Evolutionary conservation across 257 asterid species (phyloP), one percentile per base, ranked within the genome.

Genomic region (Penstemon davidsonii): DNA sequence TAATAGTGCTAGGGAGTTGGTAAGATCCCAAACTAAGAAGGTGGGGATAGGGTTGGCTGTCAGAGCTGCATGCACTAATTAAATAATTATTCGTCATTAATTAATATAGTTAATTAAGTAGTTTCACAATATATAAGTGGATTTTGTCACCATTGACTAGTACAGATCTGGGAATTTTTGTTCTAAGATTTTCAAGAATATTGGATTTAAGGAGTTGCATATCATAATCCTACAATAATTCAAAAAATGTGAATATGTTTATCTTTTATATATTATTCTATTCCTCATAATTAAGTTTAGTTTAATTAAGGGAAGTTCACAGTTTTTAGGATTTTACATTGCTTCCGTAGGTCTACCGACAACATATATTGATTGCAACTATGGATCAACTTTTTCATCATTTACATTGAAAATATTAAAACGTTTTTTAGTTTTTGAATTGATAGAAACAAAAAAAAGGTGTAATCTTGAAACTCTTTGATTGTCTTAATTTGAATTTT

Each of bases 31-130:
- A 67, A 61, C 56, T 3, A 57, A 70, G 39, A 41, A 67, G 38
- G 72, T 79, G 75, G 70, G 77, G 55, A 7, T 54, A 38, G 33
- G 13, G 52, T 53, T 67, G 69, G 70, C 38, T 78, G 75, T 57
- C 79, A 59, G 62, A 46, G 8, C 44, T 63, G 52, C 64, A 42
- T n/a, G 15, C 45, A 57, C 39, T 10, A 41, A 15, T 49, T 15
- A 59, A 42, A 13, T 12, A 59, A 2, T 39, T 15, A 15, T 15
- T 15, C 18, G 18, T 15, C 18, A 15, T 15, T 13, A 59, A 39
- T 59, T 57, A 38, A 37, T 39, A 41, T 10, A 9, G n/a, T 46
- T 49, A 49, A 3, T 10, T 49, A 9, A 49, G 54, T 49, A 18
- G 10, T 9, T 39, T 47, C 67, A 33, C 49, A 40, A 12, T n/a